Evolutionary conservation across 2,329 filamentous ascomycete species (phyloP).

Genomic region (Plectosphaerella sp.): DNA sequence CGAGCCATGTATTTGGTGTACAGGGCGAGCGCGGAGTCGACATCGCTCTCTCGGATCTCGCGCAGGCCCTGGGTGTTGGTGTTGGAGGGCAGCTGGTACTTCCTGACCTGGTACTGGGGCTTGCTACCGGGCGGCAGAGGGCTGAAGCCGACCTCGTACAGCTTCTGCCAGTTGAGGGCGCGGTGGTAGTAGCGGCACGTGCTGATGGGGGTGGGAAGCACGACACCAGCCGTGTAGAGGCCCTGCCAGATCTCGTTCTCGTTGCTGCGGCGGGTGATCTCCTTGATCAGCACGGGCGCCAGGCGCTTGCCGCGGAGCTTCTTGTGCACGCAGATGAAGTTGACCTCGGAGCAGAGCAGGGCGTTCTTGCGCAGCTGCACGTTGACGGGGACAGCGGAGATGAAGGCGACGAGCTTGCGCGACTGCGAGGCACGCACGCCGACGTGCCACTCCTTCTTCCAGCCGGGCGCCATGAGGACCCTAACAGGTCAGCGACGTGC

Average conservation of each 20-base stretch:
- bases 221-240: conserved; percentile 88
- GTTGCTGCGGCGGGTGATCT: conserved; percentile 92
- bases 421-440: conserved; percentile 83
- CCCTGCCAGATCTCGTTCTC: conserved; percentile 85
- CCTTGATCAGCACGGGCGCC: conserved; percentile 92
- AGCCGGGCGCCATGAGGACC: conserved; percentile 92
- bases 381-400: conserved; percentile 84
- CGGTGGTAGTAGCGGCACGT: conserved; percentile 96
- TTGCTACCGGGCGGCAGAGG: conserved; percentile 81
- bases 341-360: conserved; percentile 84
- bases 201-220: conserved; percentile 86
- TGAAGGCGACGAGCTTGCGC: conserved; percentile 88
- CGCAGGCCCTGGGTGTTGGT: conserved; percentile 73
- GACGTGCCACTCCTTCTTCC: conserved; percentile 92
- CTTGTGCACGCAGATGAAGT: conserved; percentile 98
- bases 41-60: conserved; percentile 73
- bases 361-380: conserved; percentile 74
- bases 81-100: conserved; percentile 74
- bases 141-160: conserved; percentile 92
- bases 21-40: conserved; percentile 69
- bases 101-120: conserved; percentile 77
- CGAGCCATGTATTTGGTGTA: conserved; percentile 73
- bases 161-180: conserved; percentile 90
- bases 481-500: conserved; percentile 34
- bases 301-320: conserved; percentile 92